phyloP scores from a whole-genome alignment of 768 basidiomycete species.

The Rhodotorula paludigena region DNA sequence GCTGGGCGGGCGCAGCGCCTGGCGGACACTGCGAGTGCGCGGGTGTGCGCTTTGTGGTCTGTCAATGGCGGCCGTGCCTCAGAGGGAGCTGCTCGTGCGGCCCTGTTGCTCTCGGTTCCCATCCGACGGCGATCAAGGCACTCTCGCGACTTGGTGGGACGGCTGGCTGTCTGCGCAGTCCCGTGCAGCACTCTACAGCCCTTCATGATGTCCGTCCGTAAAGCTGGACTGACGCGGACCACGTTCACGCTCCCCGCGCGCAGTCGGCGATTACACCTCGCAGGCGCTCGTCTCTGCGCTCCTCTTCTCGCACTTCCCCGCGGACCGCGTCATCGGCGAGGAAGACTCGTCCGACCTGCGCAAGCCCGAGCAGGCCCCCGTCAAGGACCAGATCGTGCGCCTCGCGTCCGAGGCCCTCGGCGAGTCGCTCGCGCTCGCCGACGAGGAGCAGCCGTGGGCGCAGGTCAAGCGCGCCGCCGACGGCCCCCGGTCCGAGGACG shows the following conservation, averaged over 20 bases:
- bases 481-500: slow-evolving; percentile 48
- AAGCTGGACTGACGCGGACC: no score
- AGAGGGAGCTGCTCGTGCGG: no score
- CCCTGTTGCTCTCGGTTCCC: no score
- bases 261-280: slow-evolving; percentile 89
- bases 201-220: no score
- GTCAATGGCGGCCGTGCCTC: no score
- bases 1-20: no score
- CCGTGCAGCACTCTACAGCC: no score
- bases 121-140: no score
- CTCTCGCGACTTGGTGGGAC: no score
- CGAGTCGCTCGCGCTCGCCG: slow-evolving; percentile 51
- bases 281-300: slow-evolving; percentile 86
- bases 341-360: slow-evolving; percentile 82
- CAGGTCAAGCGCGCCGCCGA: slow-evolving; percentile 51
- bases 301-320: slow-evolving; percentile 68
- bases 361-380: slow-evolving; percentile 49
- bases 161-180: no score
- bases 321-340: slow-evolving; percentile 86
- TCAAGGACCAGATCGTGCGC: slow-evolving; percentile 65
- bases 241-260: neutral
- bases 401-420: slow-evolving; percentile 77
- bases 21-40: no score
- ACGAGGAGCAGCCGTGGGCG: slow-evolving; percentile 61
- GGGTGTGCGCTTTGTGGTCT: no score